Evolutionary conservation across 148 eudicot genomes (phyloP), one percentile per base, ranked within the genome.

Genomic region (Rheum nobile): DNA sequence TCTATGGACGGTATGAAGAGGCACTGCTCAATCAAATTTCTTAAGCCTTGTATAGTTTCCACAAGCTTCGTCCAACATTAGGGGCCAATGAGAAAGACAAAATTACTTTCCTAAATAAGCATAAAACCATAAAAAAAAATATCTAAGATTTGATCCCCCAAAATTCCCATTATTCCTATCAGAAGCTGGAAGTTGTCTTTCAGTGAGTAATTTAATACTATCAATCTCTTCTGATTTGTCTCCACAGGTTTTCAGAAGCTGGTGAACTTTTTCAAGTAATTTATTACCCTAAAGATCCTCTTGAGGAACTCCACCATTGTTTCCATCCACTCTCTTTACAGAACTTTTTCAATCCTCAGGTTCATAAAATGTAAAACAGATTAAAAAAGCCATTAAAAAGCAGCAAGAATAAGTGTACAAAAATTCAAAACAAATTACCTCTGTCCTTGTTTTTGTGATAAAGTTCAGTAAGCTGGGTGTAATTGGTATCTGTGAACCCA

Each of bases 401-500:
- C 26, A 54, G 28, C 28, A 22, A 54, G 34, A 28, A 24, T 57
- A 57, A 57, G 17, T 1, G 6, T 26, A 7, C 8, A 4, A 52
- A 9, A n/a, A 55, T 55, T 55, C 13, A 16, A 22, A 24, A 14
- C 17, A 31, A 13, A 6, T 22, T 72, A 93, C 98, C 96, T 83
- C 78, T 84, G 80, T 89, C 89, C 84, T 85, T 93, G 81, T 82
- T 87, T 47, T 77, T 89, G 69, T 79, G 84, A 84, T 90, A 77
- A 63, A 93, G 83, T 71, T 90, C 84, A 32, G 94, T 90, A 79
- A 93, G 73, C 84, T 93, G 89, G 76, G 89, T 90, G 79, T 89
- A 93, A 79, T 90, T 93, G 2, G 77, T 38, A 79, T 90, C 84
- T 16, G 98, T 89, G 73, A 85, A 89, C 9, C 92, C 92, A 75